A percentile compares a stretch with the other conserved stretches of the same genome.
These are phyloP conservation scores for Cutaneotrichosporon dermatis DNA, from an alignment of 1,284 basidiomycete genomes.

Conservation along the genomic window DNA sequence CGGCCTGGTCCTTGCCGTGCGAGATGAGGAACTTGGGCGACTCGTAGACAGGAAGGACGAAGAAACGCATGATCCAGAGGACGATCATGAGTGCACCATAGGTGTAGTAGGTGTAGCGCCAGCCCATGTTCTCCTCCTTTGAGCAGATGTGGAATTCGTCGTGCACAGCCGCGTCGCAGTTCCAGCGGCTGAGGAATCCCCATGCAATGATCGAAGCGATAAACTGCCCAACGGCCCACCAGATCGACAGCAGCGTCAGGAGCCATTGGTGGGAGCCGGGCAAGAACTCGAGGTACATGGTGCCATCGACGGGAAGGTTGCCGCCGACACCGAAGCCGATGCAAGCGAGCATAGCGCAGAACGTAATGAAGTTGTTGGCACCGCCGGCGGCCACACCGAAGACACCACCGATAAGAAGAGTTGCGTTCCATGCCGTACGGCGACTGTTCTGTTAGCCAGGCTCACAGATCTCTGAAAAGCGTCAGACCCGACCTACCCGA, in stretches of 20 bases:
- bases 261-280: conserved; percentile 59
- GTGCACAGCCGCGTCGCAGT: background rate
- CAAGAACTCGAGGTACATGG: conserved; percentile 58
- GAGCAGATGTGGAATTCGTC: conserved; percentile 42
- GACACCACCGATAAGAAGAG: conserved; percentile 58
- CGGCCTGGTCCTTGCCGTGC: conserved; percentile 58
- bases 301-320: conserved; percentile 59
- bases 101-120: conserved; percentile 59
- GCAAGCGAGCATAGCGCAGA: conserved; percentile 37
- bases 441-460: conserved; percentile 43
- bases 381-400: conserved; percentile 61
- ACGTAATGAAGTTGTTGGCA: conserved; percentile 54
- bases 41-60: conserved; percentile 54
- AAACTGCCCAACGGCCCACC: conserved; percentile 59
- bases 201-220: conserved; percentile 54
- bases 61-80: conserved; percentile 39
- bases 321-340: conserved; percentile 59
- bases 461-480: no score
- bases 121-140: conserved; percentile 56
- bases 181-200: conserved; percentile 23
- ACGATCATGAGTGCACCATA: conserved; percentile 54
- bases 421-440: conserved; percentile 58
- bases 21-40: conserved; percentile 60
- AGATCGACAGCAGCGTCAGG: conserved; percentile 61
- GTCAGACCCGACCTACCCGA: conserved; percentile 33